A percentile compares a stretch with the other conserved stretches of the same genome.
phyloP scores from a whole-genome alignment of 1,139 yeast species.

The Magnusiomyces paraingens region DNA sequence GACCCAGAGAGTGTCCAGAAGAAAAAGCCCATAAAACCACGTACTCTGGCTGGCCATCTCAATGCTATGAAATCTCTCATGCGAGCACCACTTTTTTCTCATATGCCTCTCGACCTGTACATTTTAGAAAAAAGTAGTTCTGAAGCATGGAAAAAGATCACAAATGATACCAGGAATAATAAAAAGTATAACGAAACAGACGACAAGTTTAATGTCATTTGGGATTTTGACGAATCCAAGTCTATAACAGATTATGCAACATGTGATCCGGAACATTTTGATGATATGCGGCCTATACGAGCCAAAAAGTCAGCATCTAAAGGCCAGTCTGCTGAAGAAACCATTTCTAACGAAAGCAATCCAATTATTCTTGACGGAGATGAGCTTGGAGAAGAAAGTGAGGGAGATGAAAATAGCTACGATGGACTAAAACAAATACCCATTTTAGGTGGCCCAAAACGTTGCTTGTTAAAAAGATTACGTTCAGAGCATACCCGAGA shows the following conservation, averaged over 20 bases:
- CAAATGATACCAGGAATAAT: neutral
- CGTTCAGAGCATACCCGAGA: neutral
- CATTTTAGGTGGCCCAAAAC: neutral
- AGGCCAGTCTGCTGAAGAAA: neutral
- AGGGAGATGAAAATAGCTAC: neutral
- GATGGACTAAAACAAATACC: neutral
- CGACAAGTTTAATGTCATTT: no score
- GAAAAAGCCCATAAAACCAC: neutral
- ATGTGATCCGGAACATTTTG: neutral
- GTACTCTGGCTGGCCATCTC: slow-evolving; percentile 4
- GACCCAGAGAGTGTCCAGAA: neutral
- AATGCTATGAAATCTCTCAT: neutral
- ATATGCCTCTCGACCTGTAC: slow-evolving; percentile 8
- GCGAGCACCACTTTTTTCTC: slow-evolving; percentile 2
- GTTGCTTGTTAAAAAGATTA: neutral
- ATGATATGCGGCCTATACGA: neutral
- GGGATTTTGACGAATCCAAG: neutral
- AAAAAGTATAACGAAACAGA: no score
- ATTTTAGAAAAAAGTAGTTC: neutral
- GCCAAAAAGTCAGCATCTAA: neutral
- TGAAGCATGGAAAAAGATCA: neutral
- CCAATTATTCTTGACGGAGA: neutral
- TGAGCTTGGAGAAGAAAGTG: slow-evolving; percentile 11
- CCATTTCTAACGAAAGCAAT: neutral
- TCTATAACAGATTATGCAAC: neutral